A percentile compares a stretch with the other conserved stretches of the same genome.
Conservation (phyloP, 2,329 filamentous ascomycete species). For the Incumbomyces lentus region DNA sequence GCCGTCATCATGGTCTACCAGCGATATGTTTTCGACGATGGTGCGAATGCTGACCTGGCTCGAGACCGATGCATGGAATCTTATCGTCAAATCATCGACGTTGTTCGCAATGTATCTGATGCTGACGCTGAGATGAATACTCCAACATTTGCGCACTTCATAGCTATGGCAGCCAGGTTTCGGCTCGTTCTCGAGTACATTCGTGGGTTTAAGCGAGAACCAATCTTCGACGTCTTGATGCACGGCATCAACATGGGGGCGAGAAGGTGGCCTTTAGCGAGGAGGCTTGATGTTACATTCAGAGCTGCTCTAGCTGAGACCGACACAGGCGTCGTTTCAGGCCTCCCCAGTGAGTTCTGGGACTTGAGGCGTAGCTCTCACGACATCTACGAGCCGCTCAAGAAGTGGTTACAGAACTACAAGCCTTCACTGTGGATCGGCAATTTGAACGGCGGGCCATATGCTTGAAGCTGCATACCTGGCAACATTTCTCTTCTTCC, state of each 20-base stretch:
- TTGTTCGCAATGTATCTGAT: constrained; percentile 18
- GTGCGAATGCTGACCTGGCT: constrained; percentile 8
- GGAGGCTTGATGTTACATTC: constrained; percentile 17
- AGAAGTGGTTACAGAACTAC: constrained; percentile 14
- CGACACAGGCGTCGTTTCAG: constrained; percentile 6
- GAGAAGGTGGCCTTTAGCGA: constrained; percentile 17
- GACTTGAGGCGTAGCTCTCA: constrained; percentile 15
- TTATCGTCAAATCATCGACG: constrained; percentile 14
- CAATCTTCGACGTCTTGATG: constrained; percentile 19
- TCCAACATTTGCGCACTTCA: constrained; percentile 13
- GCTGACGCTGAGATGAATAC: constrained; percentile 18
- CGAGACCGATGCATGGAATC: constrained; percentile 15
- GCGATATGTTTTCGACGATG: constrained; percentile 13
- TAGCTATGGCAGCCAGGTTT: constrained; percentile 17
- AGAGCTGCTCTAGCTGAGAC: constrained; percentile 18
- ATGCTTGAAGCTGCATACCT: constrained; percentile 2
- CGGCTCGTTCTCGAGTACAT: constrained; percentile 15
- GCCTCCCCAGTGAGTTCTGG: constrained; percentile 9
- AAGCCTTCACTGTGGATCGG: constrained; percentile 8
- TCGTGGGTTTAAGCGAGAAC: constrained; percentile 9
- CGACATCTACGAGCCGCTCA: constrained; percentile 18
- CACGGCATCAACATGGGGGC: constrained; percentile 21
- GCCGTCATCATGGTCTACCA: constrained; percentile 18
- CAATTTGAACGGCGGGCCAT: constrained; percentile 6
- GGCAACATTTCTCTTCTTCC: neutral